phyloP scores from a whole-genome alignment of 768 basidiomycete species.

The Paxillus ammoniavirescens region DNA sequence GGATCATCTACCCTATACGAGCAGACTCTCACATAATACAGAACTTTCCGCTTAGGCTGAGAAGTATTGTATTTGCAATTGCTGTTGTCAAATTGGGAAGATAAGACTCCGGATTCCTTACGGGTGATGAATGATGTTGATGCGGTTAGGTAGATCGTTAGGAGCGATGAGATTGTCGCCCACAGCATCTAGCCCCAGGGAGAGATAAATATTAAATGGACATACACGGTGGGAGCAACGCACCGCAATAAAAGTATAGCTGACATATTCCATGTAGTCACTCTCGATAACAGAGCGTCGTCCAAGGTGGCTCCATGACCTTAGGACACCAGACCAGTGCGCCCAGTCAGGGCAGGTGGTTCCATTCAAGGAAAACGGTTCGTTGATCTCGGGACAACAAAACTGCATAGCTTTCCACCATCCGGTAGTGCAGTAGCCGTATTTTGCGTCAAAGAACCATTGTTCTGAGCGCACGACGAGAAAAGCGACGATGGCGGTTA shows the following conservation, averaged over 20 bases:
- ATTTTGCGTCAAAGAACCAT: constrained; percentile 89
- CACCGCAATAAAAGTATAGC: constrained; percentile 79
- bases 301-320: constrained; percentile 19
- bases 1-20: constrained; percentile 5
- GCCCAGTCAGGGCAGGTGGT: constrained; percentile 67
- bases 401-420: constrained; percentile 79
- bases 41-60: constrained; percentile 55
- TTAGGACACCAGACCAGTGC: constrained; percentile 67
- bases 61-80: constrained; percentile 21
- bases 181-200: constrained; percentile 55
- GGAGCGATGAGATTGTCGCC: constrained; percentile 67
- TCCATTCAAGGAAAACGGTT: constrained; percentile 15
- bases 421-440: constrained; percentile 73
- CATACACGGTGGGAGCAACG: constrained; percentile 28
- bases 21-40: constrained; percentile 65
- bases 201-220: not conserved
- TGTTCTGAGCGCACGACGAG: constrained; percentile 83
- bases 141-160: constrained; percentile 85
- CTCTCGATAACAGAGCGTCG: constrained; percentile 14
- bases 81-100: constrained; percentile 43
- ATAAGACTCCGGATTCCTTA: constrained; percentile 80
- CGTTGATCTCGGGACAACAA: constrained; percentile 60
- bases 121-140: constrained; percentile 86
- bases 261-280: constrained; percentile 60
- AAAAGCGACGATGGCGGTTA: constrained; percentile 85